Evolutionary conservation across 768 basidiomycete genomes (phyloP).

Genomic region (Royoungia palumana): DNA sequence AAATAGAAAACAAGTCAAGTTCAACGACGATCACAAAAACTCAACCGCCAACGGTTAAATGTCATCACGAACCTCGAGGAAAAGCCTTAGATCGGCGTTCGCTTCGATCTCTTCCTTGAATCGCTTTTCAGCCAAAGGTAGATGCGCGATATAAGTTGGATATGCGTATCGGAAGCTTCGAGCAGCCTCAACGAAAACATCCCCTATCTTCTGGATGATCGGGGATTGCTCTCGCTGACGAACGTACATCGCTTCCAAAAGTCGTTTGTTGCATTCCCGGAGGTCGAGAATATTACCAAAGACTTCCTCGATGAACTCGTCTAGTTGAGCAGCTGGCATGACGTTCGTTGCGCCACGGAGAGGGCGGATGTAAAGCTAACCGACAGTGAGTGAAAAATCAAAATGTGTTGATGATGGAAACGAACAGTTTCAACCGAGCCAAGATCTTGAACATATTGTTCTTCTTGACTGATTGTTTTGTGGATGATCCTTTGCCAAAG

Average conservation of each 20-base stretch:
- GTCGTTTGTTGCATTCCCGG: slow-evolving; percentile 74
- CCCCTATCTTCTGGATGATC: slow-evolving; percentile 81
- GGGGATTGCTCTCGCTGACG: slow-evolving; percentile 81
- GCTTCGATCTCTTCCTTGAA: slow-evolving; percentile 82
- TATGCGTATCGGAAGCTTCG: slow-evolving; percentile 86
- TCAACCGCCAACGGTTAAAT: background rate
- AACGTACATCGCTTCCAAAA: slow-evolving; percentile 85
- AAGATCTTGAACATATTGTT: slow-evolving; percentile 86
- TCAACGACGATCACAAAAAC: background rate
- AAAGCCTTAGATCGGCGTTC: slow-evolving; percentile 78
- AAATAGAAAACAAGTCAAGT: background rate
- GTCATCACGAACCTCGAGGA: slow-evolving; percentile 66
- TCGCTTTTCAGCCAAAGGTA: slow-evolving; percentile 81
- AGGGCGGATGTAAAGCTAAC: slow-evolving; percentile 52
- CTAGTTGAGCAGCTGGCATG: slow-evolving; percentile 54
- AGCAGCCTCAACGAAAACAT: slow-evolving; percentile 83
- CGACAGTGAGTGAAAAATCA: slow-evolving; percentile 33
- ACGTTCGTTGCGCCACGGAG: slow-evolving; percentile 55
- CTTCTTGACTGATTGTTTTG: slow-evolving; percentile 84
- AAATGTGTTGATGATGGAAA: slow-evolving; percentile 10
- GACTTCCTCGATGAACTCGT: slow-evolving; percentile 84
- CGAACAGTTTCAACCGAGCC: slow-evolving; percentile 72
- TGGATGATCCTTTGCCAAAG: slow-evolving; percentile 57
- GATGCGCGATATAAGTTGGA: slow-evolving; percentile 79
- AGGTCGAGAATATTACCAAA: slow-evolving; percentile 88